These are phyloP conservation scores for Chrysoporthe cubensis DNA, from an alignment of 2,329 filamentous ascomycete genomes.

Conservation along the genomic window DNA sequence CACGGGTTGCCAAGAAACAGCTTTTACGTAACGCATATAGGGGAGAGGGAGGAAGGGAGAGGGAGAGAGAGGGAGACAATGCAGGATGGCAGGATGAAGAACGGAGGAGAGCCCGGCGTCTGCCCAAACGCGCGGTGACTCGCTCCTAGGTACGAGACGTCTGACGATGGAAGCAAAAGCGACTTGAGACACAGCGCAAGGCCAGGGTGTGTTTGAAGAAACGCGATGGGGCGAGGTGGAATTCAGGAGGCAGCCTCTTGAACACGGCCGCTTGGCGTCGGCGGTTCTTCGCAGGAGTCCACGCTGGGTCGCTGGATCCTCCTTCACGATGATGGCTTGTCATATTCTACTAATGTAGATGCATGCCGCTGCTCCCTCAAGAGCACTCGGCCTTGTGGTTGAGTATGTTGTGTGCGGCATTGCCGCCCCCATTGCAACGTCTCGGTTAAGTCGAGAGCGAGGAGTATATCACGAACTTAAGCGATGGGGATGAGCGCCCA, in stretches of 20 bases:
- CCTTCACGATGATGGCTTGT: not conserved
- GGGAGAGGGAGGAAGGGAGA: not conserved
- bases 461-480: not conserved
- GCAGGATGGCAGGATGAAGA: not conserved
- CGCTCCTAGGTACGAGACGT: conserved; percentile 21
- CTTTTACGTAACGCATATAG: not conserved
- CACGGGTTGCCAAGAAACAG: conserved; percentile 3
- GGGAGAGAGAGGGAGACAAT: no score
- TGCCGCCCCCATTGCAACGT: not conserved
- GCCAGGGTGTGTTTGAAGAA: conserved; percentile 23
- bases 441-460: not conserved
- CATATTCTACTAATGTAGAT: not conserved
- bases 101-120: not conserved
- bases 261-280: conserved; percentile 6
- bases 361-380: not conserved
- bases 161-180: conserved; percentile 21
- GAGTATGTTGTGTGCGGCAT: not conserved
- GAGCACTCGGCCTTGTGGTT: not conserved
- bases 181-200: conserved; percentile 22
- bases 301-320: not conserved
- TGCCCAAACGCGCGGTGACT: not conserved
- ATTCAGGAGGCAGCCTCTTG: not conserved
- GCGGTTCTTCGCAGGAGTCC: not conserved
- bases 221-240: conserved; percentile 1
- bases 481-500: not conserved